phyloP scores from a whole-genome alignment of 2,329 filamentous ascomycete genomes.

The Sordariomycetes sp. region DNA sequence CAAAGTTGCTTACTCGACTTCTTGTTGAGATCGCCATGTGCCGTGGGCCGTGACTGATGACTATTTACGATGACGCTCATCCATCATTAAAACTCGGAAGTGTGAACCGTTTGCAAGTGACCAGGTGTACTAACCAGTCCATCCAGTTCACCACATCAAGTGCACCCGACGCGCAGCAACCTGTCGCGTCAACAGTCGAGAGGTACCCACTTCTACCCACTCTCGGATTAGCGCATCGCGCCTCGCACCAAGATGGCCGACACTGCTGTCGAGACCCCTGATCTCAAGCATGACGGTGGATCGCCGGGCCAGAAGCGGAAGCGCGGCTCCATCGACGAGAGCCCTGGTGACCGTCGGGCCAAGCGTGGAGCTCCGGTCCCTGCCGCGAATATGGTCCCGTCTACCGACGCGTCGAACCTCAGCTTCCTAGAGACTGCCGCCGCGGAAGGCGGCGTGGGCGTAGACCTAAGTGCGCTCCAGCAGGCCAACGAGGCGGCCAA shows the following conservation, averaged over 20 bases:
- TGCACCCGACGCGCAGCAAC: not conserved
- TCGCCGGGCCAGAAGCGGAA: conserved; percentile 41
- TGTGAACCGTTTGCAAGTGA: no score
- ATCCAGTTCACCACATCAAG: not conserved
- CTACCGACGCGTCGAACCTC: conserved; percentile 7
- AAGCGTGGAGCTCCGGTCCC: conserved; percentile 35
- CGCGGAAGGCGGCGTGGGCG: conserved; percentile 22
- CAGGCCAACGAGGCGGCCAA: conserved; percentile 23
- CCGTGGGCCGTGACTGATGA: no score
- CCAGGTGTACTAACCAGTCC: not conserved
- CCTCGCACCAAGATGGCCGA: conserved; percentile 29
- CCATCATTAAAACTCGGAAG: no score
- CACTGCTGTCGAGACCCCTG: conserved; percentile 30
- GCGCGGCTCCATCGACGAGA: conserved; percentile 32
- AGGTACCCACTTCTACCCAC: not conserved
- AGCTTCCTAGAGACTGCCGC: conserved; percentile 32
- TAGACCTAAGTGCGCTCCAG: conserved; percentile 42
- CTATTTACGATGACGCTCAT: no score
- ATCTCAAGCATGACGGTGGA: conserved; percentile 20
- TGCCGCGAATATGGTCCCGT: conserved; percentile 10
- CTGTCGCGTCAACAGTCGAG: not conserved
- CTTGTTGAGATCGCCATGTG: no score
- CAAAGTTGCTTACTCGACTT: no score
- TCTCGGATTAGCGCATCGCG: not conserved
- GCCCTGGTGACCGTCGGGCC: conserved; percentile 32